A percentile compares a stretch with the other conserved stretches of the same genome.
Conservation (phyloP, 345 rosid species). For the Ceriops zippeliana region DNA sequence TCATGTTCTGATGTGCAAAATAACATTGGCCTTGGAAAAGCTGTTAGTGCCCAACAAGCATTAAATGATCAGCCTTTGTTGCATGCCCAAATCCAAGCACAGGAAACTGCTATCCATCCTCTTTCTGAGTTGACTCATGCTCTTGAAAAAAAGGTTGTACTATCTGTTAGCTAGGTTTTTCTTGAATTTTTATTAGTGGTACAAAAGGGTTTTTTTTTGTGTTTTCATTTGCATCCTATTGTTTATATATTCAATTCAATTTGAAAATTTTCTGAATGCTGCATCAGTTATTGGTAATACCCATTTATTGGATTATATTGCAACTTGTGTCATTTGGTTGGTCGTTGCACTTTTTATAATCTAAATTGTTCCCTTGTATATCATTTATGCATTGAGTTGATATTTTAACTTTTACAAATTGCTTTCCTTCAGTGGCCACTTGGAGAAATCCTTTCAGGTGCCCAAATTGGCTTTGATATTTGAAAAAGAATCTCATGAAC, state of each 20-base stretch:
- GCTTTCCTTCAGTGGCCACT: too few relatives aligned
- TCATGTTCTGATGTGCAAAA: conserved; percentile 40
- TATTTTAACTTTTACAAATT: too few relatives aligned
- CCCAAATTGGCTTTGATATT: background rate
- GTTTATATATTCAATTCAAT: too few relatives aligned
- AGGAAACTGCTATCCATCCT: conserved; percentile 30
- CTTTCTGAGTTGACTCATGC: conserved; percentile 26
- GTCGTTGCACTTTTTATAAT: background rate
- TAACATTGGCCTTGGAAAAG: conserved; percentile 34
- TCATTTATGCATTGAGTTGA: background rate
- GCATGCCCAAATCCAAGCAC: conserved; percentile 26
- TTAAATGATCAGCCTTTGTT: background rate
- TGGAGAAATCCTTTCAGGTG: background rate
- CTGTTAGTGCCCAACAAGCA: conserved; percentile 23
- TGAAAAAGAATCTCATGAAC: conserved; percentile 23
- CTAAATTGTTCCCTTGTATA: background rate
- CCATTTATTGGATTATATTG: too few relatives aligned
- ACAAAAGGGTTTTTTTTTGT: too few relatives aligned
- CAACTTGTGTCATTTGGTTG: background rate
- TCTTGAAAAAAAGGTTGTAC: conserved; percentile 21
- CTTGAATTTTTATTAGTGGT: too few relatives aligned
- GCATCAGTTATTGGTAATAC: too few relatives aligned
- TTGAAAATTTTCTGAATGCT: too few relatives aligned
- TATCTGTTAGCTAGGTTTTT: background rate
- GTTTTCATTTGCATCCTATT: too few relatives aligned